Evolutionary conservation across 2,329 filamentous ascomycete species (phyloP).

Genomic region (Xylariaceae sp.): DNA sequence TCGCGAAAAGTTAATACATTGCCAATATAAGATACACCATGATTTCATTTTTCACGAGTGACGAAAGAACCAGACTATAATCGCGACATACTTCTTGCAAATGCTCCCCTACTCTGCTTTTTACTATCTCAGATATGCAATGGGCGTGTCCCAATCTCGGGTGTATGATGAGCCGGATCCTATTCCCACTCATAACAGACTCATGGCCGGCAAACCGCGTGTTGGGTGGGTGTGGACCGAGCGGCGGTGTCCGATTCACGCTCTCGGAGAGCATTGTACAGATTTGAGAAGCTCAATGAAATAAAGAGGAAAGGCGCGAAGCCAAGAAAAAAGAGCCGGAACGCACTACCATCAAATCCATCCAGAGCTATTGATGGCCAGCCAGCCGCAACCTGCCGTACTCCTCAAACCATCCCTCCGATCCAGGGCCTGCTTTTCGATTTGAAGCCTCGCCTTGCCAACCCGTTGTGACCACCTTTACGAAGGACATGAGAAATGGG

Average conservation of each 20-base stretch:
- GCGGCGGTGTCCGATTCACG: too few species aligned
- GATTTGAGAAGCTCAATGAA: background rate
- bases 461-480: constrained; percentile 17
- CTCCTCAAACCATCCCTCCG: constrained; percentile 18
- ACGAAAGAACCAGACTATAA: background rate
- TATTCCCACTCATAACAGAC: constrained; percentile 2
- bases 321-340: constrained; percentile 16
- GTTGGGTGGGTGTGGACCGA: background rate
- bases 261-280: too few species aligned
- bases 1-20: too few species aligned
- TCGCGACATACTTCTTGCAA: background rate
- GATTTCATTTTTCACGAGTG: too few species aligned
- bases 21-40: too few species aligned
- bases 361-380: constrained; percentile 19
- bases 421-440: constrained; percentile 4
- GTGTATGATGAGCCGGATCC: constrained; percentile 13
- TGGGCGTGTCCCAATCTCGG: constrained; percentile 3
- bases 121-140: constrained; percentile 12
- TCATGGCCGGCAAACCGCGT: background rate
- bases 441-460: constrained; percentile 14
- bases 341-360: constrained; percentile 17
- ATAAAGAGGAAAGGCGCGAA: constrained; percentile 7
- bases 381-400: constrained; percentile 18
- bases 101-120: constrained; percentile 9
- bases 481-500: constrained; percentile 3